A percentile compares a stretch with the other conserved stretches of the same genome.
phyloP scores from a whole-genome alignment of 1,284 basidiomycete species.

The Apiotrichum sp. region DNA sequence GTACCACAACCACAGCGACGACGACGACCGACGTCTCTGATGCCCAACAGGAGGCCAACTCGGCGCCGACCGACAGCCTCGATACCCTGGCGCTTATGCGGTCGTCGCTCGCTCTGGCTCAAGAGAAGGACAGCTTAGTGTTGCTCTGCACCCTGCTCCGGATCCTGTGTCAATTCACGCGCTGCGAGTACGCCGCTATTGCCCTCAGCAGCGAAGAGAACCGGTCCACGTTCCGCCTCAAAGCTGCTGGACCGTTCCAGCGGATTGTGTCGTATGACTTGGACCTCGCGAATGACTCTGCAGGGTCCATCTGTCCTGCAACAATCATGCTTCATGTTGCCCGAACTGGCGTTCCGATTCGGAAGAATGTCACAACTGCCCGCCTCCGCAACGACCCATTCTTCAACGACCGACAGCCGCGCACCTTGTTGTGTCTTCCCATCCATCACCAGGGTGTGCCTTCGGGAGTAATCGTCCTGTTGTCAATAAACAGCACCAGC shows the following conservation, averaged over 20 bases:
- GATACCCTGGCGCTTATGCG: constrained; percentile 27
- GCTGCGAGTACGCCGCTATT: constrained; percentile 37
- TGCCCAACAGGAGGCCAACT: not conserved
- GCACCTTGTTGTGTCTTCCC: constrained; percentile 29
- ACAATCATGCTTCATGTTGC: constrained; percentile 34
- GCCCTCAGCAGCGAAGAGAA: constrained; percentile 26
- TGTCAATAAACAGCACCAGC: constrained; percentile 22
- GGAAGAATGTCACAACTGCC: constrained; percentile 9
- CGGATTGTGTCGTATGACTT: constrained; percentile 29
- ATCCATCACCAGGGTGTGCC: constrained; percentile 30
- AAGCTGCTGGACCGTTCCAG: constrained; percentile 30
- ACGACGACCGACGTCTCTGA: not conserved
- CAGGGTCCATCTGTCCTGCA: constrained; percentile 24
- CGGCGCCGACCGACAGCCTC: constrained; percentile 3
- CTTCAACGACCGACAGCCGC: constrained; percentile 24
- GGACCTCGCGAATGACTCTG: constrained; percentile 19
- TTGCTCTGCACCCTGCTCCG: constrained; percentile 30
- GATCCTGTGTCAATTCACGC: constrained; percentile 32
- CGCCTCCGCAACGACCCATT: constrained; percentile 29
- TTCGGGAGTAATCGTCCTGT: constrained; percentile 30
- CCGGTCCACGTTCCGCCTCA: constrained; percentile 20
- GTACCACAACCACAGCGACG: not conserved
- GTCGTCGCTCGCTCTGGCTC: constrained; percentile 32
- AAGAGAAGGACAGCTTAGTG: constrained; percentile 31
- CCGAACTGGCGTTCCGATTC: constrained; percentile 26